Evolutionary conservation across 2,329 filamentous ascomycete genomes (phyloP), one percentile per base, ranked within the genome.

Genomic region (Conoideocrella luteorostrata): DNA sequence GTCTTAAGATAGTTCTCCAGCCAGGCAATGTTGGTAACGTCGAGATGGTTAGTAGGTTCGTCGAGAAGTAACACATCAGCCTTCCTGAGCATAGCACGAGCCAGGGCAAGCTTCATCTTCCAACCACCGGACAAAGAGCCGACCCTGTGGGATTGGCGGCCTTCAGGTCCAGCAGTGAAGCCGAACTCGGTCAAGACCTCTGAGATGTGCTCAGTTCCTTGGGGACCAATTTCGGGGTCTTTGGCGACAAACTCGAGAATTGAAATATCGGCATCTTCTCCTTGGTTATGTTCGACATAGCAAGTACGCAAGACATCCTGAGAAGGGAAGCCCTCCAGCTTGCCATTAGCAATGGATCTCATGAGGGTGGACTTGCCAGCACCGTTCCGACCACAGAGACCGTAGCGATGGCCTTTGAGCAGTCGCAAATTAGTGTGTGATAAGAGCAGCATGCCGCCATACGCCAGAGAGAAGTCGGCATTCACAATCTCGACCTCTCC

Each of bases 91-190:
- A 98, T 97, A 51, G 93, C 93, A 58, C 93, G 82, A 41, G 93
- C 93, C 65, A 98, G 70, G 52, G 93, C 93, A 49, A 98, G 73
- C 81, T 98, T 98, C 93, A 98, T 98, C 79, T 97, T 97, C 93
- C 93, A 98, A 62, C 93, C 93, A 69, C 93, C 93, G 34, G 93
- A 97, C 28, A 98, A 71, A 17, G 91, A 96, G 55, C 93, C 93
- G 47, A 98, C 93, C 56, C 85, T 87, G 63, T 96, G 82, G 5
- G 83, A 77, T 66, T 97, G 93, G 48, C 88, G 82, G 47, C 91
- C 93, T 53, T 93, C 86, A 1, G 89, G 88, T 3, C 91, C 91
- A 49, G 86, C 69, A 18, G 87, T 94, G 70, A 98, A 98, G 34
- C 94, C 94, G 57, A 98, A 93, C 64, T 97, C 90, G 39, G 82